A percentile compares a stretch with the other conserved stretches of the same genome.
Conservation (phyloP, 2,329 filamentous ascomycete species). For the Venturia oleaginea region DNA sequence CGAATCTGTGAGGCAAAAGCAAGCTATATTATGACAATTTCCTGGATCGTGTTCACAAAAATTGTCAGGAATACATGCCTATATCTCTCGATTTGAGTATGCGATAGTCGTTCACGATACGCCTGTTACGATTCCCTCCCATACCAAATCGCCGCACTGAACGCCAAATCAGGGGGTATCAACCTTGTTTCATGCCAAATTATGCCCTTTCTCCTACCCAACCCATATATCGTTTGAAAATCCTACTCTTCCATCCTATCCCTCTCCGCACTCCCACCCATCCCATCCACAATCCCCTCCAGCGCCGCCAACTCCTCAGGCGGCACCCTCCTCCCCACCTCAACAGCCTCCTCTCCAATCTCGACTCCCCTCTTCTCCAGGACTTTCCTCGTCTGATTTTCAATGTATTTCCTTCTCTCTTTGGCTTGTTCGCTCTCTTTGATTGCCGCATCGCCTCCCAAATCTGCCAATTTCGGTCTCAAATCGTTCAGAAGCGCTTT, state of each 20-base stretch:
- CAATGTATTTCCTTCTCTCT: slow-evolving; percentile 73
- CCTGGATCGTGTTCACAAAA: no score
- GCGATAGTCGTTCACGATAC: not conserved
- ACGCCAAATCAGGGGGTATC: slow-evolving; percentile 1
- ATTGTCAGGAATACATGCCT: not conserved
- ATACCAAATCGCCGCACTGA: not conserved
- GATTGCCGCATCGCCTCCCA: slow-evolving; percentile 28
- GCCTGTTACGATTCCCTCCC: not conserved
- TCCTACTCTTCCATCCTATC: slow-evolving; percentile 5
- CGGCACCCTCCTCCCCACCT: slow-evolving; percentile 22
- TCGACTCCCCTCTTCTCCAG: slow-evolving; percentile 66
- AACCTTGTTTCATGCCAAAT: slow-evolving; percentile 23
- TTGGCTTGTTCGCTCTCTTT: slow-evolving; percentile 43
- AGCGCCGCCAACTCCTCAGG: slow-evolving; percentile 29
- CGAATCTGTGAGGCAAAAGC: no score
- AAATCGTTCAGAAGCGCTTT: slow-evolving; percentile 60
- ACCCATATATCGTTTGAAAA: not conserved
- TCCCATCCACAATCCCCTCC: slow-evolving; percentile 25
- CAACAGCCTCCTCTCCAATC: slow-evolving; percentile 22
- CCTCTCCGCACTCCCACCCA: not conserved
- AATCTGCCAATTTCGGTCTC: slow-evolving; percentile 50
- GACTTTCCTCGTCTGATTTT: slow-evolving; percentile 66
- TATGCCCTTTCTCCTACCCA: not conserved
- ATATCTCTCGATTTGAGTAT: not conserved
- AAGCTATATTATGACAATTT: no score